phyloP scores from a whole-genome alignment of 176 grass and related monocot genomes.

The Avena insularis region DNA sequence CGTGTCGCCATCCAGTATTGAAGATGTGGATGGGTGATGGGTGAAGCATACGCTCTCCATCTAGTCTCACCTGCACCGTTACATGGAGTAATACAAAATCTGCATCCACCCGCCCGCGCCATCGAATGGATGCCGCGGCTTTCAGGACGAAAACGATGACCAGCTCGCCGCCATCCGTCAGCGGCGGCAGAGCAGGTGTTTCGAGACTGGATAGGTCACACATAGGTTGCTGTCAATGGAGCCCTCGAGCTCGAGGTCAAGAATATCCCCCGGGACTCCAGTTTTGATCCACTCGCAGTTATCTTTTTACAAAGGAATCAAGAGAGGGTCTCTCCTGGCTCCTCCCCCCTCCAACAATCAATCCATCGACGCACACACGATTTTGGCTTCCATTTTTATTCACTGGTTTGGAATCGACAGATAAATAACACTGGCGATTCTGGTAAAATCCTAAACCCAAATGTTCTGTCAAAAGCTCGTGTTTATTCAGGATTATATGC shows the following conservation, averaged over 20 bases:
- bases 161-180: slow-evolving; percentile 1
- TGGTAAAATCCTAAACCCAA: not conserved
- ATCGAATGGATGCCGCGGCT: slow-evolving; percentile 11
- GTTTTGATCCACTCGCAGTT: slow-evolving; percentile 25
- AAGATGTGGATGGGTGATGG: slow-evolving; percentile 7
- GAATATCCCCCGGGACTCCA: slow-evolving; percentile 25
- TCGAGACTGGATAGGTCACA: not conserved
- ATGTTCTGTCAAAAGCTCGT: slow-evolving; percentile 27
- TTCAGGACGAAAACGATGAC: slow-evolving; percentile 39
- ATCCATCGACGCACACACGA: not conserved
- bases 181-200: not conserved
- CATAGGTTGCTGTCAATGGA: not conserved
- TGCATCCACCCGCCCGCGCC: not conserved
- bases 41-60: not conserved
- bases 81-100: slow-evolving; percentile 18
- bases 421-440: not conserved
- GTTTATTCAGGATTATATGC: not conserved
- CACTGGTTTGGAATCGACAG: not conserved
- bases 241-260: not conserved
- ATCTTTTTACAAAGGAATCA: not conserved
- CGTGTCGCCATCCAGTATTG: not conserved
- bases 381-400: not conserved
- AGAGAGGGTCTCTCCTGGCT: not conserved
- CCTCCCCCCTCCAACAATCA: not conserved
- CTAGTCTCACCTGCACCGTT: slow-evolving; percentile 31